phyloP scores from a whole-genome alignment of 1,284 basidiomycete genomes.

The Ceratobasidium papillatum region DNA sequence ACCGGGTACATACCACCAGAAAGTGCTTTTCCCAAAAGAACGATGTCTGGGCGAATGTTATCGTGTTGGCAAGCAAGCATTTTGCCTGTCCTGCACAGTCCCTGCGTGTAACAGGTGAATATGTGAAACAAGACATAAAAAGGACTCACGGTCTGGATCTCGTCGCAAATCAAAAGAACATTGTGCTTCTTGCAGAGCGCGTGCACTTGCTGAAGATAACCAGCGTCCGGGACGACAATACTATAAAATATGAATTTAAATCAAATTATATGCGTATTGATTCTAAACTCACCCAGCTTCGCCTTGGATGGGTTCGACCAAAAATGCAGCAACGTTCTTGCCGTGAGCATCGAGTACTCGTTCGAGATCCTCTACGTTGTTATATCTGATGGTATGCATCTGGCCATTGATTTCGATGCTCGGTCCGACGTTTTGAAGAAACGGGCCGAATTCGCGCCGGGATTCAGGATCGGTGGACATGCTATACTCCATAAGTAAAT shows the following conservation, averaged over 20 bases:
- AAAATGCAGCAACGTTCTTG: constrained; percentile 87
- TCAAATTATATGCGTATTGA: not conserved
- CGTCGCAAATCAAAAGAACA: constrained; percentile 95
- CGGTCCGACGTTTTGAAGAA: constrained; percentile 86
- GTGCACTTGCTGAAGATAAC: constrained; percentile 82
- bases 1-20: constrained; percentile 98
- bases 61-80: constrained; percentile 92
- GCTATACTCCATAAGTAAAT: constrained; percentile 68
- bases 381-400: constrained; percentile 76
- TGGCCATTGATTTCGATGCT: constrained; percentile 64
- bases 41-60: constrained; percentile 87
- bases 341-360: constrained; percentile 85
- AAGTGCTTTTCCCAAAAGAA: constrained; percentile 95
- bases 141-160: constrained; percentile 88
- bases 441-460: constrained; percentile 90
- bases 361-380: constrained; percentile 83
- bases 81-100: constrained; percentile 84
- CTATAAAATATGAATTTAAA: constrained; percentile 53
- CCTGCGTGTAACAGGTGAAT: constrained; percentile 56
- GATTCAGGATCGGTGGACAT: constrained; percentile 97
- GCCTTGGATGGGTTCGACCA: constrained; percentile 98
- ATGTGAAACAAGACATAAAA: not conserved
- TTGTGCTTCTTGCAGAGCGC: constrained; percentile 93
- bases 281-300: constrained; percentile 85
- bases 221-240: constrained; percentile 90